Conservation (phyloP, 345 rosid genomes). For the Microcos paniculata region DNA sequence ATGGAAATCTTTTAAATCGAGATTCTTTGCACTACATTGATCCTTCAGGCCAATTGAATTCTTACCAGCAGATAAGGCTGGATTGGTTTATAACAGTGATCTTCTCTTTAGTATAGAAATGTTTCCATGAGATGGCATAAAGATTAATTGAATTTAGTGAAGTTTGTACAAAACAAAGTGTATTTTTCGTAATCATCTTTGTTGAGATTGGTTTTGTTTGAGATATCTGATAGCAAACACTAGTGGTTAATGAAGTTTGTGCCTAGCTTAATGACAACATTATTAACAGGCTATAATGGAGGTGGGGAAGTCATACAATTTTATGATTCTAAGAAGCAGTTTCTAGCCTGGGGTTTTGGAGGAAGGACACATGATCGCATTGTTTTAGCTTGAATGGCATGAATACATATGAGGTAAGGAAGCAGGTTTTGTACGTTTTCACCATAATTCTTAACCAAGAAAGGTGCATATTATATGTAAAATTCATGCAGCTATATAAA, state of each 20-base stretch:
- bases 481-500: no score
- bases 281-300: constrained; percentile 72
- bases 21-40: constrained; percentile 82
- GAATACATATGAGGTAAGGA: no score
- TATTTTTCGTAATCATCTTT: background rate
- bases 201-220: background rate
- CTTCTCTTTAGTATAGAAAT: constrained; percentile 6
- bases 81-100: background rate
- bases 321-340: no score
- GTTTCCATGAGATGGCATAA: background rate
- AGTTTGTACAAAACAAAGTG: background rate
- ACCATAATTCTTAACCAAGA: no score
- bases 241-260: background rate
- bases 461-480: no score
- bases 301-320: constrained; percentile 85
- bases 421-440: no score
- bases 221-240: background rate
- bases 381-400: constrained; percentile 83
- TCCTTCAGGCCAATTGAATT: constrained; percentile 72
- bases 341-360: no score
- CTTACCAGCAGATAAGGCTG: constrained; percentile 67
- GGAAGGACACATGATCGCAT: constrained; percentile 90
- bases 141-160: background rate
- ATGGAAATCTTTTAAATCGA: constrained; percentile 67
- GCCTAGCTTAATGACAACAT: background rate